Evolutionary conservation across 768 basidiomycete species (phyloP).

Genomic region (Pulveroboletus sp.): DNA sequence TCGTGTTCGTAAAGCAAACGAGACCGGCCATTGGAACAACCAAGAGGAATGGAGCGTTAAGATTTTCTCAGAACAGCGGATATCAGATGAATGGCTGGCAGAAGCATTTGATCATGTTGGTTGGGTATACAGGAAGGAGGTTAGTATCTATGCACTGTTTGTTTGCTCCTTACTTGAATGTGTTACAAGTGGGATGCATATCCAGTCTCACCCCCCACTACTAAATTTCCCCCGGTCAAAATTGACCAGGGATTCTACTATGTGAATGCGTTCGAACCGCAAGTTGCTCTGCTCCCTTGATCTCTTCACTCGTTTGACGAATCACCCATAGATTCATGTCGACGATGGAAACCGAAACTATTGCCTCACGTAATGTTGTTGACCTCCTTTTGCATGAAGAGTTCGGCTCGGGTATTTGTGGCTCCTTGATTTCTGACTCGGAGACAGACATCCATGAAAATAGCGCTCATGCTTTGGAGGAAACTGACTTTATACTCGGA

Average conservation of each 20-base stretch:
- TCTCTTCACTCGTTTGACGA: conserved; percentile 1
- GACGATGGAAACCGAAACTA: conserved; percentile 92
- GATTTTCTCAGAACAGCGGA: conserved; percentile 69
- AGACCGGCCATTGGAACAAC: conserved; percentile 19
- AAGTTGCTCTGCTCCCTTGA: conserved; percentile 30
- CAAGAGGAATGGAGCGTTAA: conserved; percentile 69
- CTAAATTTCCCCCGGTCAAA: conserved; percentile 70
- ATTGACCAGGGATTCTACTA: conserved; percentile 82
- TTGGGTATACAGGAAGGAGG: conserved; percentile 84
- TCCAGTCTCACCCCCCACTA: conserved; percentile 65
- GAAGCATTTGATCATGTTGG: conserved; percentile 66
- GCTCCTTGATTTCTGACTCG: conserved; percentile 33
- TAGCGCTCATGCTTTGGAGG: conserved; percentile 7
- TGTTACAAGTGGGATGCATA: conserved; percentile 73
- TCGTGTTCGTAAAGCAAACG: conserved; percentile 34
- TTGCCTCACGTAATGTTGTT: conserved; percentile 78
- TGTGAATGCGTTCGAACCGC: conserved; percentile 90
- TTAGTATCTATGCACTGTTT: conserved; percentile 21
- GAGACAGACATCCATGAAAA: conserved; percentile 15
- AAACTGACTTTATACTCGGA: conserved; percentile 54
- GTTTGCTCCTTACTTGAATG: conserved; percentile 4
- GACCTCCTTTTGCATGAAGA: conserved; percentile 73
- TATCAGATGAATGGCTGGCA: conserved; percentile 69
- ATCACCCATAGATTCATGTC: conserved; percentile 59
- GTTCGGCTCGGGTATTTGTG: conserved; percentile 70